Percentiles rank a stretch among this genome's conserved stretches.
Conservation (phyloP, 805 yeast genomes). For the Cyberlindnera bimundalis region DNA sequence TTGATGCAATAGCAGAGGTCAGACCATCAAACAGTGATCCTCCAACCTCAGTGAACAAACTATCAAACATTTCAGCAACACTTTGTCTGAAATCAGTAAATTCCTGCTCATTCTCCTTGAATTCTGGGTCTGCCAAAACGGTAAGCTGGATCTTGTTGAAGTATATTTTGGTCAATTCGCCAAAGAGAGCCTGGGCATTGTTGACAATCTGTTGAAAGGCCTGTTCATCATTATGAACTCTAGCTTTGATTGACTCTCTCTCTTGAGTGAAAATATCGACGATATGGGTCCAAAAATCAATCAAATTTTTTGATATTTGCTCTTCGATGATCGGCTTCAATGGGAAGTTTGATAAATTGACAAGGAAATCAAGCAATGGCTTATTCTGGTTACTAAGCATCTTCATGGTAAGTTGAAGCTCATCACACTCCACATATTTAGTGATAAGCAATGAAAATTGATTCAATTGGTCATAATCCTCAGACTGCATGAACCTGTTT, state of each 20-base stretch:
- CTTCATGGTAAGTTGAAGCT: constrained; percentile 38
- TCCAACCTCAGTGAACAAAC: constrained; percentile 64
- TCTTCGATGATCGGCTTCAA: constrained; percentile 61
- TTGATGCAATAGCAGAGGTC: constrained; percentile 32
- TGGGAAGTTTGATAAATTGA: constrained; percentile 53
- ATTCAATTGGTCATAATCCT: constrained; percentile 36
- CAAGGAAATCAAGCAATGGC: constrained; percentile 45
- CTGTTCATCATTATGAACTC: constrained; percentile 35
- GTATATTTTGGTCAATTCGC: constrained; percentile 55
- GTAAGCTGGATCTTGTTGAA: constrained; percentile 60
- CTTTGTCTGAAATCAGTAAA: constrained; percentile 68
- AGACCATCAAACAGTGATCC: constrained; percentile 44
- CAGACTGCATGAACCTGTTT: constrained; percentile 29
- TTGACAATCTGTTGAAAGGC: constrained; percentile 28
- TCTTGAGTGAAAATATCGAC: constrained; percentile 55
- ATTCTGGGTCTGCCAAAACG: constrained; percentile 35
- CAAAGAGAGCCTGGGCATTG: constrained; percentile 40
- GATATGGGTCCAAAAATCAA: constrained; percentile 68
- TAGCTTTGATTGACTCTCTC: constrained; percentile 32
- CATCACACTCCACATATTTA: constrained; percentile 44
- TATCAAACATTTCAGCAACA: constrained; percentile 73
- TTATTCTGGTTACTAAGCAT: constrained; percentile 31
- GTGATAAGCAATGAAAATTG: constrained; percentile 45
- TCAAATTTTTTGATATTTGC: constrained; percentile 47
- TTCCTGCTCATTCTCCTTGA: constrained; percentile 39